Evolutionary conservation across 2,329 filamentous ascomycete species (phyloP).

Genomic region (Xylaria sp.): DNA sequence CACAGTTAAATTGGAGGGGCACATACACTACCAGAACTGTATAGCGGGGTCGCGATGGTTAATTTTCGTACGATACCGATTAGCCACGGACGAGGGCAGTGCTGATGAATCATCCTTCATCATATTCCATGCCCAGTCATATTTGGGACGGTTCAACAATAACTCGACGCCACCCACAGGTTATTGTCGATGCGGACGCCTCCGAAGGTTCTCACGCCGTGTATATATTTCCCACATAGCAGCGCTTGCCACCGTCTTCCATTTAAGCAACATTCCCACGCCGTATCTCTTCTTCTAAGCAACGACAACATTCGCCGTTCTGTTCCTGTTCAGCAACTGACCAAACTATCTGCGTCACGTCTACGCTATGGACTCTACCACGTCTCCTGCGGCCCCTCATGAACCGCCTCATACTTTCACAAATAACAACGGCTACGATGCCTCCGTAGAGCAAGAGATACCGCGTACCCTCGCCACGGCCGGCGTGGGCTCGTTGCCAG

Average conservation of each 20-base stretch:
- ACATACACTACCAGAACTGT: not conserved
- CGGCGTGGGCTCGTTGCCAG: conserved; percentile 8
- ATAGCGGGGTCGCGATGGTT: conserved; percentile 4
- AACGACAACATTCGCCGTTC: not conserved
- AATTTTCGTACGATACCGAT: conserved; percentile 5
- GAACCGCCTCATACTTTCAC: conserved; percentile 53
- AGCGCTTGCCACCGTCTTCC: too few species aligned
- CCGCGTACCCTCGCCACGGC: conserved; percentile 39
- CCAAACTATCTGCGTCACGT: not conserved
- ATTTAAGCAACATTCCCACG: not conserved
- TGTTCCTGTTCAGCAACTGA: not conserved
- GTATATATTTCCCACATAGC: too few species aligned
- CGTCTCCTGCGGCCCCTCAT: conserved; percentile 48
- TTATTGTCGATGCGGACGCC: too few species aligned
- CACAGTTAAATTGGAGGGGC: not conserved
- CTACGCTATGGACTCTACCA: conserved; percentile 30
- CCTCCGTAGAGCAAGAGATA: conserved; percentile 42
- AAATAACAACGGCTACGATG: conserved; percentile 51
- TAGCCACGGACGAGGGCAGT: not conserved
- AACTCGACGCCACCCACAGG: not conserved
- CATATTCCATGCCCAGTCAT: conserved; percentile 6
- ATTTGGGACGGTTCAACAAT: conserved; percentile 6
- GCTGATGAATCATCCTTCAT: conserved; percentile 16
- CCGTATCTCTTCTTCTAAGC: not conserved
- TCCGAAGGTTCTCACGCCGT: too few species aligned